phyloP scores from a whole-genome alignment of 169 alveolate species.

The Perkinsus olseni region DNA sequence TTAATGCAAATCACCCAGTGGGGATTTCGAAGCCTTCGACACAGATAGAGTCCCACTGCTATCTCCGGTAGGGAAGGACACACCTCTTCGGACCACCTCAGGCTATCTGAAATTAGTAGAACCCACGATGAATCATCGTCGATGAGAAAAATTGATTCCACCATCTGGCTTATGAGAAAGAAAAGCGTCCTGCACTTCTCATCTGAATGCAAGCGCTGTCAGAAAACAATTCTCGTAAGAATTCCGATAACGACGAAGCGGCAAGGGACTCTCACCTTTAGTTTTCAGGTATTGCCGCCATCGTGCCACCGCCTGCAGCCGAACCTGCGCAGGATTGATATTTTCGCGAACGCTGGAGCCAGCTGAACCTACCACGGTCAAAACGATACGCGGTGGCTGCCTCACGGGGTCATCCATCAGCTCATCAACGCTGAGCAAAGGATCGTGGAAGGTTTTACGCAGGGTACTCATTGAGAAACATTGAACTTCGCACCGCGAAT shows the following conservation, averaged over 20 bases:
- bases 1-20: not conserved
- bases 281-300: not conserved
- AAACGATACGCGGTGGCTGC: not conserved
- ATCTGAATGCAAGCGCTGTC: too few relatives aligned
- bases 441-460: not conserved
- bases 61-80: not conserved
- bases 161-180: too few relatives aligned
- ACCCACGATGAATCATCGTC: too few relatives aligned
- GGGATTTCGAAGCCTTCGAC: not conserved
- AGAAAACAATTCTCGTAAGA: too few relatives aligned
- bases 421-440: not conserved
- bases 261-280: not conserved
- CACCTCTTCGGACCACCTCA: not conserved
- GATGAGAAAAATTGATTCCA: too few relatives aligned
- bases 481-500: not conserved
- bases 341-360: too few relatives aligned
- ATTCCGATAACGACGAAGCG: too few relatives aligned
- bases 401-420: not conserved
- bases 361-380: not conserved
- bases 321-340: not conserved
- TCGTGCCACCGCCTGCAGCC: not conserved
- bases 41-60: not conserved
- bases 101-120: not conserved
- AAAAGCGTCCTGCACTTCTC: too few relatives aligned
- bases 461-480: not conserved